Percentiles rank a stretch among this genome's conserved stretches.
Conservation (phyloP, 1,139 yeast genomes). For the Diutina neorugosa region DNA sequence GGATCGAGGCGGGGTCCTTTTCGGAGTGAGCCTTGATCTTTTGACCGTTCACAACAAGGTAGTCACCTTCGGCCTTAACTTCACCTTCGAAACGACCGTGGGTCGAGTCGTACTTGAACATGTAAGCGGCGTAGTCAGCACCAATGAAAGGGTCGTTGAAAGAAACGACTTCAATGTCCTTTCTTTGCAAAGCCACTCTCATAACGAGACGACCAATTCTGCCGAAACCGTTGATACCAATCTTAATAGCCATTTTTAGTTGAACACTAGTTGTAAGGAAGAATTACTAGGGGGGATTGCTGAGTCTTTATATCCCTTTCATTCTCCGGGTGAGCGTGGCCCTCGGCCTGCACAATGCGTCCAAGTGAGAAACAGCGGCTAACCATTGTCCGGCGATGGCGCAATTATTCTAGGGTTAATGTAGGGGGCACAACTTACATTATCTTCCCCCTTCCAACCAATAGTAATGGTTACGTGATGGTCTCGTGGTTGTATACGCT, state of each 20-base stretch:
- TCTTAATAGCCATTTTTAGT: slow-evolving; percentile 14
- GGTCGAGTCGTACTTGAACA: slow-evolving; percentile 83
- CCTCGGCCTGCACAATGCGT: slow-evolving; percentile 4
- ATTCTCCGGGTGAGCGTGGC: slow-evolving; percentile 3
- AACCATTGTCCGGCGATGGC: neutral
- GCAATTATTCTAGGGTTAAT: neutral
- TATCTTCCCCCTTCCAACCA: too few relatives aligned
- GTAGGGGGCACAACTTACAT: too few relatives aligned
- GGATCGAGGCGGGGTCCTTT: slow-evolving; percentile 67
- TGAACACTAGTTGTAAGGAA: neutral
- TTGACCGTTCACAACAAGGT: slow-evolving; percentile 56
- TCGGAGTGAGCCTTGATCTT: slow-evolving; percentile 60
- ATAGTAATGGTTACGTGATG: too few relatives aligned
- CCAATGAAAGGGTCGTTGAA: slow-evolving; percentile 78
- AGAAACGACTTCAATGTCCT: slow-evolving; percentile 67
- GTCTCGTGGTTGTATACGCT: neutral
- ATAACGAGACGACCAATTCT: slow-evolving; percentile 81
- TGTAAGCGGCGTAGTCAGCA: slow-evolving; percentile 75
- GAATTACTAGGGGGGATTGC: neutral
- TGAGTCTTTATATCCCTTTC: neutral
- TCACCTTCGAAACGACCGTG: slow-evolving; percentile 69
- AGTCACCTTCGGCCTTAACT: slow-evolving; percentile 45
- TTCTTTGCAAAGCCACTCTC: slow-evolving; percentile 63
- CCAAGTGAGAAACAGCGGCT: neutral
- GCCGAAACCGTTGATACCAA: slow-evolving; percentile 87